Evolutionary conservation across 2,329 filamentous ascomycete species (phyloP), one percentile per base, ranked within the genome.

Genomic region (Diaporthe amygdali): DNA sequence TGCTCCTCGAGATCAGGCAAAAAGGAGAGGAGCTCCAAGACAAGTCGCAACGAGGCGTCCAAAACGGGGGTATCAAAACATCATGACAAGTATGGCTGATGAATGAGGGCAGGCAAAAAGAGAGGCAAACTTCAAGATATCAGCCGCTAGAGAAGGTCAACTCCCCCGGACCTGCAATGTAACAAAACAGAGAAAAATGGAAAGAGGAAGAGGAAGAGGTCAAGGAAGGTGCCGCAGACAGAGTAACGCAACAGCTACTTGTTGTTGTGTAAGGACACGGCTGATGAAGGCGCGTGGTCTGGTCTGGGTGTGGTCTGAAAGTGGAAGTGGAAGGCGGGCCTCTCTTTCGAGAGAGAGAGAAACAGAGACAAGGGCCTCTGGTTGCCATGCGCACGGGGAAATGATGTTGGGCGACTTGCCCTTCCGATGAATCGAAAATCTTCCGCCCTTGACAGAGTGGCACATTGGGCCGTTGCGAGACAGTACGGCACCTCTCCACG

Each of bases 11-110:
- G 71, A 39, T 49, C 63, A 59, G 32, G 51, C 39, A 27, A 55
- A 55, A 54, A n/a, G n/a, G 32, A 68, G 46, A 37, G 47, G 30
- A 39, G 61, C 27, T 56, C 63, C 69, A 52, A 67, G 59, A 64
- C 51, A 49, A 63, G 46, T 70, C 63, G 61, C 71, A 27, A 32
- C 49, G 32, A 61, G 56, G 69, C 63, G 54, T 73, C 63, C 69
- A 71, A 71, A 72, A 66, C 54, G 47, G 39, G 32, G 51, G 30
- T 56, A 71, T 71, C 69, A 71, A 71, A 67, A 67, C 69, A 71
- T 71, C 44, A 59, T 71, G 39, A 17, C 44, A 61, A 47, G 37
- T n/a, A 41, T 46, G 51, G 54, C 69, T 56, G 32, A 71, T 66
- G 56, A 47, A 69, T 51, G 30, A 59, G 44, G 44, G 32, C 17